phyloP scores from a whole-genome alignment of 441 rosid genomes.

The Heliophila coronopifolia region DNA sequence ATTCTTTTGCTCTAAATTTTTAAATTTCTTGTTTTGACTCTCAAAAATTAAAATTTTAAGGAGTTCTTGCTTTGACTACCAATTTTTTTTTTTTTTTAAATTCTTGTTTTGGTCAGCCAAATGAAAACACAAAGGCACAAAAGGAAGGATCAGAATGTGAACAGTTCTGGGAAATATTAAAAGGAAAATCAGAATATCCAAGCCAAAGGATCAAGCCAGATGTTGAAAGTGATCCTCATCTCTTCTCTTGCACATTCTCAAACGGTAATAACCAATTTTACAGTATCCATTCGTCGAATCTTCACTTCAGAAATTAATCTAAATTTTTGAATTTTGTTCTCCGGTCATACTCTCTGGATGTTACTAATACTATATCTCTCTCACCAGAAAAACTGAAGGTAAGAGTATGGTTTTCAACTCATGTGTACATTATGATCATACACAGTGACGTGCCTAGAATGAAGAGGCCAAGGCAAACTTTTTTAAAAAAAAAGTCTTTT shows the following conservation, averaged over 20 bases:
- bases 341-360: conserved; percentile 26
- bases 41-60: no score
- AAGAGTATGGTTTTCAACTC: neutral
- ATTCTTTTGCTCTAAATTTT: no score
- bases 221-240: conserved; percentile 86
- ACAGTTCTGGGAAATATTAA: conserved; percentile 83
- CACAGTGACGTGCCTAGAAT: no score
- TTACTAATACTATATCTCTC: conserved; percentile 11
- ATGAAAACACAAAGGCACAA: conserved; percentile 65
- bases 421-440: conserved; percentile 4
- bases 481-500: no score
- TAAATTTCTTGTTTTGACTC: no score
- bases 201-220: conserved; percentile 65
- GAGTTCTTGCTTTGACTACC: conserved; percentile 7
- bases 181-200: conserved; percentile 79
- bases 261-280: conserved; percentile 44
- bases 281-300: neutral
- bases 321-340: conserved; percentile 14
- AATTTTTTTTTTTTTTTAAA: no score
- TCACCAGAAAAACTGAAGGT: conserved; percentile 79
- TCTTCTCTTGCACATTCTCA: conserved; percentile 69
- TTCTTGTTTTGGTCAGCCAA: conserved; percentile 54
- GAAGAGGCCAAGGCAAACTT: no score
- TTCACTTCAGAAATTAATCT: neutral
- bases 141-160: conserved; percentile 94